Base-by-base conservation (phyloP, 306 rosid genomes). In the Malus sieversii region DNA sequence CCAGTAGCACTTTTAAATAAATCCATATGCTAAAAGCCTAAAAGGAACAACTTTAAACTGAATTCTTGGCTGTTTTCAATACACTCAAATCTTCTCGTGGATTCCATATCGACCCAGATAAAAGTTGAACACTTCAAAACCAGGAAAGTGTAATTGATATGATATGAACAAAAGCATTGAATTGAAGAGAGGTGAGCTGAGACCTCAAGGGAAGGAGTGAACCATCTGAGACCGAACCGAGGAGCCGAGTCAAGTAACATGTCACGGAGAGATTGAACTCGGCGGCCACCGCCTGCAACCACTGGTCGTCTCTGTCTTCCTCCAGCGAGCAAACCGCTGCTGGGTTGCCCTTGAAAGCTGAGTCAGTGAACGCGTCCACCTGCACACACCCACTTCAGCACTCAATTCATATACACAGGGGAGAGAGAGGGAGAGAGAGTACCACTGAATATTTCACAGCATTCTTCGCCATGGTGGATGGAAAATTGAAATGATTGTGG, bases 191-290 rank as follows among this genome's bases (percentile, higher is more conserved):
- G 52, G 30, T 32, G 63, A 52, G 29, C 10, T 52, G 48, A 66
- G 59, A 91, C 92, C 92, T 93, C 95, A 77, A 55, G 0, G 62
- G 82, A 68, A 68, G 90, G 96, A 79, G 96, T 86, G 82, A 91
- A 93, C 97, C 97, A 93, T 88, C 93, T 83, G 76, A 93, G 98
- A 33, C 32, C 25, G 71, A 86, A 91, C 80, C 86, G 86, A 11
- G 89, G 91, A 77, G 23, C 38, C 1, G 84, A 75, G 84, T 84
- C 78, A 88, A 70, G 72, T 66, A 90, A 74, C 87, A 67, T 1
- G 96, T 90, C 53, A 76, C 66, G 0, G 93, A 75, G 77, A 88
- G 23, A 48, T 90, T 88, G 73, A 90, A 90, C 90, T 88, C 93
- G 2, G 82, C 20, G 0, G 97, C 93, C n/a, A 90, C 81, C 2